Evolutionary conservation across 139 green algal species (phyloP).

Genomic region (Ettlia oleoabundans): DNA sequence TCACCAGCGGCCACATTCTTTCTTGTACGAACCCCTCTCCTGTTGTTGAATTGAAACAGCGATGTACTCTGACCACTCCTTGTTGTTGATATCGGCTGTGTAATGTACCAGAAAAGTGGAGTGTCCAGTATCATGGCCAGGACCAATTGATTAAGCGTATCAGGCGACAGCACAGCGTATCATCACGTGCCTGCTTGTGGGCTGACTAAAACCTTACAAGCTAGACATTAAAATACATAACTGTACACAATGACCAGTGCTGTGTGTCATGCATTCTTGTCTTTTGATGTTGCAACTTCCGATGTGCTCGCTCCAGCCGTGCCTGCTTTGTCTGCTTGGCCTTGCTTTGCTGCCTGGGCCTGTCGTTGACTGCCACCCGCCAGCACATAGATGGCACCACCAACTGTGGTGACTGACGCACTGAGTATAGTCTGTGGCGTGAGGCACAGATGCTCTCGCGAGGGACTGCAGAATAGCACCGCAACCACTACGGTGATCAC

Average conservation of each 20-base stretch:
- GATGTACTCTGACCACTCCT: too few species aligned
- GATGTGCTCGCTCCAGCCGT: not conserved
- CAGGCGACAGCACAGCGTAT: too few species aligned
- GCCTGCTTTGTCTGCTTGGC: not conserved
- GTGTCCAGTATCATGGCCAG: too few species aligned
- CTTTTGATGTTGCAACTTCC: not conserved
- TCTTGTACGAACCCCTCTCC: too few species aligned
- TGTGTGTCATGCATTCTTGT: not conserved
- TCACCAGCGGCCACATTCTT: too few species aligned
- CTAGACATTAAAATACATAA: not conserved
- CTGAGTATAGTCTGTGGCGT: not conserved
- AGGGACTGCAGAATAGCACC: slow-evolving; percentile 43
- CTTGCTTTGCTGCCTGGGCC: not conserved
- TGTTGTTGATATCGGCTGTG: too few species aligned
- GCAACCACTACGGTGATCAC: slow-evolving; percentile 38
- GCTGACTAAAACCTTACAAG: too few species aligned
- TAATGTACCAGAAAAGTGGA: too few species aligned
- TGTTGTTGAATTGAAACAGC: too few species aligned
- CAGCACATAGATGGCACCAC: slow-evolving; percentile 38
- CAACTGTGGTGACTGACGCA: slow-evolving; percentile 30
- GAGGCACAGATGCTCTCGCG: slow-evolving; percentile 28
- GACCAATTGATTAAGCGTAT: too few species aligned
- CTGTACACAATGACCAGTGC: not conserved
- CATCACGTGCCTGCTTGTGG: too few species aligned
- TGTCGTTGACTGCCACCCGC: not conserved